These are phyloP conservation scores for Serpula lacrymans DNA, from an alignment of 768 basidiomycete genomes.

Conservation along the genomic window DNA sequence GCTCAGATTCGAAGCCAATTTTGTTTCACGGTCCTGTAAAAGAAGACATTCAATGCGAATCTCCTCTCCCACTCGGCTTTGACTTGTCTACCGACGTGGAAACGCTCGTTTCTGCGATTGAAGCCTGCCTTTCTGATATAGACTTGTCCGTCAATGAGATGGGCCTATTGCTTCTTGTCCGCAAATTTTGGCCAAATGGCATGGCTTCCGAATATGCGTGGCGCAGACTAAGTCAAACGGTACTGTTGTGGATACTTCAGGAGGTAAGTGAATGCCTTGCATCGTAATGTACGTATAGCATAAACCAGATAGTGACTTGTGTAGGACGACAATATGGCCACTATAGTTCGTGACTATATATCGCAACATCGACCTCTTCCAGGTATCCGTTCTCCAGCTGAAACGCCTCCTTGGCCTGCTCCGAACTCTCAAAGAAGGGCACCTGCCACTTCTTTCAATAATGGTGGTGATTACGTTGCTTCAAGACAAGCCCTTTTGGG, in stretches of 20 bases:
- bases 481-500: slow-evolving; percentile 50
- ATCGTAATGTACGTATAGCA: background rate
- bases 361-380: slow-evolving; percentile 57
- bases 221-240: slow-evolving; percentile 51
- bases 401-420: slow-evolving; percentile 51
- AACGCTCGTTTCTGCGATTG: slow-evolving; percentile 64
- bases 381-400: slow-evolving; percentile 51
- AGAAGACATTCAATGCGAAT: slow-evolving; percentile 48
- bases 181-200: slow-evolving; percentile 72
- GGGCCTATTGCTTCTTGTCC: slow-evolving; percentile 64
- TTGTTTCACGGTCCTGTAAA: slow-evolving; percentile 18
- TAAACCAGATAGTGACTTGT: slow-evolving; percentile 1
- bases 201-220: slow-evolving; percentile 71
- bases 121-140: slow-evolving; percentile 65
- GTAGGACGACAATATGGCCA: slow-evolving; percentile 65
- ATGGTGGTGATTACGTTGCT: slow-evolving; percentile 70
- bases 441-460: slow-evolving; percentile 42
- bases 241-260: slow-evolving; percentile 68
- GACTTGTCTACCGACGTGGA: slow-evolving; percentile 75
- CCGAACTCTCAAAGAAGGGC: slow-evolving; percentile 27
- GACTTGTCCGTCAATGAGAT: slow-evolving; percentile 74
- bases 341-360: slow-evolving; percentile 65
- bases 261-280: too few relatives aligned
- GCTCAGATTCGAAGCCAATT: slow-evolving; percentile 32
- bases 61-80: slow-evolving; percentile 67